A percentile compares a stretch with the other conserved stretches of the same genome.
Conservation (phyloP, 1,139 yeast species). For the Eremothecium sinecaudum region DNA sequence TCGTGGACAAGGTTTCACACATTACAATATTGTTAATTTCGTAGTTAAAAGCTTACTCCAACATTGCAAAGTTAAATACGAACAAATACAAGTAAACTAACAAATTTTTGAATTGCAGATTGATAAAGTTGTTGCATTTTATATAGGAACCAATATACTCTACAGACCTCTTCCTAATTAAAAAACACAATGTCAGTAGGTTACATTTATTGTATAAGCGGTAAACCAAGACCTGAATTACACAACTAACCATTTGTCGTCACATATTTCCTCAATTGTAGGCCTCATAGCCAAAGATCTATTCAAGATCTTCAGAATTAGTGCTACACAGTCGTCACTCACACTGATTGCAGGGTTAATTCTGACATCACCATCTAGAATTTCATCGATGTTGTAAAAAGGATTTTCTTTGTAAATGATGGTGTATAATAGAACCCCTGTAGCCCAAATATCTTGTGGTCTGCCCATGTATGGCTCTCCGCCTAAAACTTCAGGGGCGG, state of each 20-base stretch:
- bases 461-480: constrained; percentile 86
- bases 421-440: constrained; percentile 83
- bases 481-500: constrained; percentile 88
- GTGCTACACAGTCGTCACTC: constrained; percentile 46
- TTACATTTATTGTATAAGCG: too few species aligned
- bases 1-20: too few species aligned
- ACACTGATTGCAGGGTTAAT: constrained; percentile 44
- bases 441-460: constrained; percentile 95
- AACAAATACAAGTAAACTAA: too few species aligned
- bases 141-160: too few species aligned
- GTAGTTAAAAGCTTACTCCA: too few species aligned
- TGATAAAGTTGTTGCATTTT: too few species aligned
- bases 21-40: too few species aligned
- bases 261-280: constrained; percentile 56
- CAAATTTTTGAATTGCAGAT: too few species aligned
- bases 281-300: constrained; percentile 61
- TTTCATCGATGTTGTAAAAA: constrained; percentile 88
- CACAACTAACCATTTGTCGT: constrained; percentile 58
- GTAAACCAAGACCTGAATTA: neutral
- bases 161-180: too few species aligned
- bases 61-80: too few species aligned
- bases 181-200: too few species aligned
- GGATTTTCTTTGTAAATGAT: constrained; percentile 92
- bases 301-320: constrained; percentile 56
- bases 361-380: constrained; percentile 78